phyloP scores from a whole-genome alignment of 306 rosid genomes.

The Luffa aegyptiaca region DNA sequence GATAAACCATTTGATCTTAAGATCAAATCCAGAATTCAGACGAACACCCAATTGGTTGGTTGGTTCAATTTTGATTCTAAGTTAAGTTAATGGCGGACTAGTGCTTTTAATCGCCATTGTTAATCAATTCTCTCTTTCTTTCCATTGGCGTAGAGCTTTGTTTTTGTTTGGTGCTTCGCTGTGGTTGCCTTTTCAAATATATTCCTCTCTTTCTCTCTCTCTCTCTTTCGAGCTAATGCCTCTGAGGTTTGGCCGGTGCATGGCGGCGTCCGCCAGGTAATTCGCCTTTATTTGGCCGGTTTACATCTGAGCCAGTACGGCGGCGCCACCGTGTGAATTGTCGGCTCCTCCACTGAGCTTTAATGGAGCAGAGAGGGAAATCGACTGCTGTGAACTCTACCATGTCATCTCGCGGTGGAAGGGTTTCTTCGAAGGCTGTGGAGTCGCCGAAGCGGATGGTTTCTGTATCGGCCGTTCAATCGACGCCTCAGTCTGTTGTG shows the following conservation, averaged over 20 bases:
- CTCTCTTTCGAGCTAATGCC: not conserved
- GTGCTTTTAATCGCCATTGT: not conserved
- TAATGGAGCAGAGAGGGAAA: slow-evolving; percentile 6
- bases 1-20: not conserved
- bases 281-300: not conserved
- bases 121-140: not conserved
- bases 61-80: slow-evolving; percentile 2
- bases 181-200: not conserved
- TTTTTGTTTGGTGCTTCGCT: slow-evolving; percentile 2
- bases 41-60: not conserved
- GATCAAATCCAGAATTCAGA: not conserved
- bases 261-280: not conserved
- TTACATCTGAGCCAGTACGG: not conserved
- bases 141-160: not conserved
- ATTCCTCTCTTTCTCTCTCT: not conserved
- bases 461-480: slow-evolving; percentile 9
- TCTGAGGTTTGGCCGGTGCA: not conserved
- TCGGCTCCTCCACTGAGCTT: not conserved
- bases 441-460: slow-evolving; percentile 35
- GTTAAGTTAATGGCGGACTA: slow-evolving; percentile 3
- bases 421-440: slow-evolving; percentile 38
- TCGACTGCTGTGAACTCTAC: slow-evolving; percentile 10
- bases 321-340: not conserved
- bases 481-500: slow-evolving; percentile 18
- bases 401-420: slow-evolving; percentile 29